These are phyloP conservation scores for Pinus tabuliformis DNA, from an alignment of 75 land plant species.

Conservation along the genomic window DNA sequence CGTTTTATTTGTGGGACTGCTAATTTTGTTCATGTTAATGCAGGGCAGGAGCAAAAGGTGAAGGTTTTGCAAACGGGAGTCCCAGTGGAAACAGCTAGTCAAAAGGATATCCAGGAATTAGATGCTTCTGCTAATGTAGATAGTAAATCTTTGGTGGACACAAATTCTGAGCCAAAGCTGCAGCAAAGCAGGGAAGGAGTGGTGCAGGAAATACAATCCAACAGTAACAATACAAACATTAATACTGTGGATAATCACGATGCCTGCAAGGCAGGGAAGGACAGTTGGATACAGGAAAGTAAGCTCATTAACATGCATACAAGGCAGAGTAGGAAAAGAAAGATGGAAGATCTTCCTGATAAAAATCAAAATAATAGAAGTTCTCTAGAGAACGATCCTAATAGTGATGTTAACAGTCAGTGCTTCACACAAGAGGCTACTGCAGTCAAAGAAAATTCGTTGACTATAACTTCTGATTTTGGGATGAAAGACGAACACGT, in stretches of 20 bases:
- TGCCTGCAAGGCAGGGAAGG: not conserved
- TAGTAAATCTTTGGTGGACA: not conserved
- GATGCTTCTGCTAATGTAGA: not conserved
- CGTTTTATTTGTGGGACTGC: not conserved
- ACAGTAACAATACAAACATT: not conserved
- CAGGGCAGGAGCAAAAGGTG: slow-evolving; percentile 7
- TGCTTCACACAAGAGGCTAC: not conserved
- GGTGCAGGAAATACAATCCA: not conserved
- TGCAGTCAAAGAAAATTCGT: not conserved
- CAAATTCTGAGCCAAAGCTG: not conserved
- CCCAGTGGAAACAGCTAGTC: not conserved
- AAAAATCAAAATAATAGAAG: not conserved
- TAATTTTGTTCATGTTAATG: not conserved
- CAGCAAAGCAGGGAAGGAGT: not conserved
- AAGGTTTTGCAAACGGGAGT: not conserved
- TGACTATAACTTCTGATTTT: not conserved
- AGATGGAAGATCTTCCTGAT: not conserved
- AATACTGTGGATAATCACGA: not conserved
- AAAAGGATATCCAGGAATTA: not conserved
- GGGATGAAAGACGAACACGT: not conserved
- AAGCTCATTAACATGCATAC: not conserved
- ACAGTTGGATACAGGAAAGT: not conserved
- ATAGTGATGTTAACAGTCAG: not conserved
- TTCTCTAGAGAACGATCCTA: not conserved
- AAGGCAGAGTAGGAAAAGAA: not conserved